A percentile compares a stretch with the other conserved stretches of the same genome.
Conservation (phyloP, 1,139 yeast genomes). For the Yamadazyma siamensis region DNA sequence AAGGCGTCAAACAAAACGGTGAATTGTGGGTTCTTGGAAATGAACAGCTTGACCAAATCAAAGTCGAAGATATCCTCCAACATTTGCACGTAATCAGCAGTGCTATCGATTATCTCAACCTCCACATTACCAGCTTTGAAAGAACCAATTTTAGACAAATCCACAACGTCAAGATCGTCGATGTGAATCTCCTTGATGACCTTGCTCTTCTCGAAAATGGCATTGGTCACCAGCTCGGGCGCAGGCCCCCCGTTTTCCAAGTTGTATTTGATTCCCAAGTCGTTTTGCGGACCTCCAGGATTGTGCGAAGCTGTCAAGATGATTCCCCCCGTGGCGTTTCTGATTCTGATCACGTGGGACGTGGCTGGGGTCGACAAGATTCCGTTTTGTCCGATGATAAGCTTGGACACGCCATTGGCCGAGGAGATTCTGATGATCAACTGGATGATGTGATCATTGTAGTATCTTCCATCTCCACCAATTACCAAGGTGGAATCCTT, state of each 20-base stretch:
- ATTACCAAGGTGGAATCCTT: slow-evolving; percentile 74
- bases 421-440: slow-evolving; percentile 80
- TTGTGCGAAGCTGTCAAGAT: slow-evolving; percentile 95
- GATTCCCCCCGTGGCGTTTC: slow-evolving; percentile 87
- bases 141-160: slow-evolving; percentile 57
- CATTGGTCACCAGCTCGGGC: slow-evolving; percentile 91
- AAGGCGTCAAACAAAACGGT: slow-evolving; percentile 82
- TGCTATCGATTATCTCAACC: slow-evolving; percentile 81
- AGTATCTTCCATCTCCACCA: slow-evolving; percentile 97
- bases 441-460: slow-evolving; percentile 79
- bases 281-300: slow-evolving; percentile 96
- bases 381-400: slow-evolving; percentile 86
- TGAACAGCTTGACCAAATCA: slow-evolving; percentile 69
- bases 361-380: slow-evolving; percentile 95
- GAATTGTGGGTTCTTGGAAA: slow-evolving; percentile 54
- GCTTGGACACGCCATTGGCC: slow-evolving; percentile 84
- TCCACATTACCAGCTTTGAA: slow-evolving; percentile 51
- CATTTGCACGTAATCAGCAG: slow-evolving; percentile 72
- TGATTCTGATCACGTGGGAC: slow-evolving; percentile 81
- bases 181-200: slow-evolving; percentile 55
- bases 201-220: slow-evolving; percentile 72
- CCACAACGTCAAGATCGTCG: slow-evolving; percentile 57
- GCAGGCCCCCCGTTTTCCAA: slow-evolving; percentile 98
- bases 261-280: slow-evolving; percentile 94
- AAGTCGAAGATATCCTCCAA: slow-evolving; percentile 88